Conservation (phyloP, 495 filamentous ascomycete genomes). For the Lophiostoma macrostomum region DNA sequence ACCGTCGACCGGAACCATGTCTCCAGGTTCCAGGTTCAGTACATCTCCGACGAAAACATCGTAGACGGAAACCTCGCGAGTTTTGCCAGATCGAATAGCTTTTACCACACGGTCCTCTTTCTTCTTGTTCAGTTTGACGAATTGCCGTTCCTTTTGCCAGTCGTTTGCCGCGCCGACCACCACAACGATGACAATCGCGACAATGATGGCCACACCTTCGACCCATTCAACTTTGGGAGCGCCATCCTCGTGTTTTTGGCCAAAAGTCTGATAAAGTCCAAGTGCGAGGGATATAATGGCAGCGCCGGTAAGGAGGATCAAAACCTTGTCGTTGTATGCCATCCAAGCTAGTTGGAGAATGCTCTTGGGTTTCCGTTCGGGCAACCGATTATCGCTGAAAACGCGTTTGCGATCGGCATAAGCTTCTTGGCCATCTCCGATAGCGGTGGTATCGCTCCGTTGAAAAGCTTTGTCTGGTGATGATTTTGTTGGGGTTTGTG, state of each 20-base stretch:
- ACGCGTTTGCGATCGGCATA: slow-evolving; percentile 66
- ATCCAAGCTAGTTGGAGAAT: slow-evolving; percentile 76
- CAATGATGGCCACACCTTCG: slow-evolving; percentile 50
- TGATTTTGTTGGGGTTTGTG: neutral
- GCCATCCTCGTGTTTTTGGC: slow-evolving; percentile 33
- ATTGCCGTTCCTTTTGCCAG: slow-evolving; percentile 48
- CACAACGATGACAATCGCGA: slow-evolving; percentile 46
- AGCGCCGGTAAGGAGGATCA: slow-evolving; percentile 74
- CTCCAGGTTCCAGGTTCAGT: slow-evolving; percentile 79
- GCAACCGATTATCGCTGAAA: slow-evolving; percentile 67
- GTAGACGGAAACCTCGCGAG: slow-evolving; percentile 71
- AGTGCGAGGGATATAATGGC: slow-evolving; percentile 81
- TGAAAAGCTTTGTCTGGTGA: slow-evolving; percentile 23
- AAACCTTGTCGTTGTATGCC: slow-evolving; percentile 78
- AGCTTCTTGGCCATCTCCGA: slow-evolving; percentile 38
- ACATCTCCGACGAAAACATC: slow-evolving; percentile 84
- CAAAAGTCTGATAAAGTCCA: slow-evolving; percentile 66
- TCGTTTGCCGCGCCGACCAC: slow-evolving; percentile 47
- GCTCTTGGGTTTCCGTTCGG: slow-evolving; percentile 67
- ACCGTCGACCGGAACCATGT: slow-evolving; percentile 59
- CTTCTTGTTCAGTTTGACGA: slow-evolving; percentile 48
- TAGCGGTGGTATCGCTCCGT: slow-evolving; percentile 35
- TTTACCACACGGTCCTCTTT: slow-evolving; percentile 62
- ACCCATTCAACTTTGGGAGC: slow-evolving; percentile 45
- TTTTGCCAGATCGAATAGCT: slow-evolving; percentile 72